Evolutionary conservation across 192 early-diverging fungal species (phyloP), one percentile per base, ranked within the genome.

Genomic region (Powellomyces hirtus): DNA sequence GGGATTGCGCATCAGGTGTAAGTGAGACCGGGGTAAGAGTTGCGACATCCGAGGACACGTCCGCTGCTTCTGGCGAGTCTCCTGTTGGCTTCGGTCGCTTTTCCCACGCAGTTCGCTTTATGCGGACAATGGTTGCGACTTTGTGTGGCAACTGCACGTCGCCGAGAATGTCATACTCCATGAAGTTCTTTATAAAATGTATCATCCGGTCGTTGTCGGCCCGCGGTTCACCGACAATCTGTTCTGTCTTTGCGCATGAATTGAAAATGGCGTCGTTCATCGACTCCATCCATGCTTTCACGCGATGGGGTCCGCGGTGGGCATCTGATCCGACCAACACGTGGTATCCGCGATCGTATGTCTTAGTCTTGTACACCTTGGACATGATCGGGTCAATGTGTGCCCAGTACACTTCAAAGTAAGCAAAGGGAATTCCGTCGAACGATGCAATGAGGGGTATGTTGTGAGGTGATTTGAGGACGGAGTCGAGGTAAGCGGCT

Each of bases 381-480:
- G 24, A 11, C 11, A 51, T n/a, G n/a, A n/a, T n/a, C 2, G 64
- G 46, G 40, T 72, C 68, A 20, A 37, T 31, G 33, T 37, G 42
- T 16, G 62, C 72, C 52, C 59, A 72, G 62, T 74, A 74, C 26
- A 72, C 51, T 64, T 74, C 72, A 30, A 73, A 67, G 55, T 74
- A 74, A 11, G 36, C 61, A 24, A 74, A 72, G 16, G 72, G 72
- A 22, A 66, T 24, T 30, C 64, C 52, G 40, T 72, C 56, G 64
- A 68, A 46, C 22, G 18, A 13, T 29, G 30, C 71, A 22, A 72
- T 67, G 45, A 38, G 49, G 18, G 71, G 71, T 14, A 67, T 56
- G n/a, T 50, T 27, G 36, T 72, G 62, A 16, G 49, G 26, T 24
- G 14, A n/a, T 38, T 38, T 18, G 13, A 30, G 27, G 29, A 53